Percentiles rank a stretch among this genome's conserved stretches.
These are phyloP conservation scores for Colletotrichum sp. DNA, from an alignment of 2,329 filamentous ascomycete species.

Conservation along the genomic window DNA sequence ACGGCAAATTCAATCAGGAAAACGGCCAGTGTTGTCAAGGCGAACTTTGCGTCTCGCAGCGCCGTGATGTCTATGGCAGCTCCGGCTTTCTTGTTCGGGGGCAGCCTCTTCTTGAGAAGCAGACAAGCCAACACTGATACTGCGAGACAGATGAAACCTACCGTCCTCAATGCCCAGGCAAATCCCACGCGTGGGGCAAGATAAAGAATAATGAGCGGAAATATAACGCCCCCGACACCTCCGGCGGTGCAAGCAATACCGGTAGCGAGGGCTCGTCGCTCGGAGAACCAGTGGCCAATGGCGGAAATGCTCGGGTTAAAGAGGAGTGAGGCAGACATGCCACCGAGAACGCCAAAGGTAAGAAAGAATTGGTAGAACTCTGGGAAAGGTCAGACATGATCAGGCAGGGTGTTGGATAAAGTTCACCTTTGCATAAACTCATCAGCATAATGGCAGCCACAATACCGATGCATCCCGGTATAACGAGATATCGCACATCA, in stretches of 20 bases:
- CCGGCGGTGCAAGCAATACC: conserved; percentile 72
- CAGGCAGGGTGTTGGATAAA: background rate
- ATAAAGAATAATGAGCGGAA: conserved; percentile 38
- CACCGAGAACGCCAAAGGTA: conserved; percentile 70
- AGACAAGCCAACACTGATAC: conserved; percentile 30
- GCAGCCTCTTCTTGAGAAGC: conserved; percentile 47
- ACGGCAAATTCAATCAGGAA: conserved; percentile 66
- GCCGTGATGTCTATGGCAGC: conserved; percentile 54
- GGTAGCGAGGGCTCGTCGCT: conserved; percentile 68
- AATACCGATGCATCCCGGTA: conserved; percentile 61
- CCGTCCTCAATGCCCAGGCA: conserved; percentile 33
- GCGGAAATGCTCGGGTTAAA: conserved; percentile 72
- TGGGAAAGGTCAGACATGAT: conserved; percentile 9
- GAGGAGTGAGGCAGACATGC: conserved; percentile 68
- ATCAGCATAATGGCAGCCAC: conserved; percentile 62
- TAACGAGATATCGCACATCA: conserved; percentile 63
- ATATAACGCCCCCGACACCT: conserved; percentile 62
- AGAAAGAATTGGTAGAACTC: conserved; percentile 76
- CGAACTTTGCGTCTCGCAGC: conserved; percentile 54
- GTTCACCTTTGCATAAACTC: conserved; percentile 58
- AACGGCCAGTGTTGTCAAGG: conserved; percentile 55
- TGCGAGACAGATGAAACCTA: conserved; percentile 30
- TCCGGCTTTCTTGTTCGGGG: conserved; percentile 48
- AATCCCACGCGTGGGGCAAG: conserved; percentile 31
- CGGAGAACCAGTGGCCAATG: conserved; percentile 72